Evolutionary conservation across 352 stramenopile species (phyloP), one percentile per base, ranked within the genome.

Genomic region (Vaucheria bursata): DNA sequence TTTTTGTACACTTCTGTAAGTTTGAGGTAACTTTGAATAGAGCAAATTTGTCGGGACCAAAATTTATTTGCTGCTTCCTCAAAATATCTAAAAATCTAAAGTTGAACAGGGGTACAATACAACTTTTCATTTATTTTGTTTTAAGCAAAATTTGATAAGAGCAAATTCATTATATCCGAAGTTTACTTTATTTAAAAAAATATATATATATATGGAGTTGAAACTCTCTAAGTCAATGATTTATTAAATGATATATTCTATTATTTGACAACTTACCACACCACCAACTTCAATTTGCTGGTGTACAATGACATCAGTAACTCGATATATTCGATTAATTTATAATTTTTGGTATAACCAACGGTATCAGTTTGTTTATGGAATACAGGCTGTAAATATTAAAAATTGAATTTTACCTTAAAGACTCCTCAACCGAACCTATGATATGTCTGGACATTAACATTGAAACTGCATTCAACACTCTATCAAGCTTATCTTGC

Each of bases 401-500:
- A n/a, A 81, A 37, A 0, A 70, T 71, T 25, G 90, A 85, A 52
- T 94, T 89, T 7, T 85, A 79, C 1, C 81, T 78, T 4, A 97
- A 85, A 0, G 91, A 96, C n/a, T 80, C 75, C 59, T 97, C 91
- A 12, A 93, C 88, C 0, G 88, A 92, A 32, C 88, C 87, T 31
- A 91, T 83, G n/a, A 97, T 83, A 40, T 83, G 94, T 0, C 88
- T 85, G 6, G 91, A 93, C 91, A 97, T 96, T 8, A 96, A 84
- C 8, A 94, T 90, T 0, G 90, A 85, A 6, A 89, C 88, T 12
- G 90, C 88, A 52, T 94, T 86, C 18, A 97, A 50, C 80, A 78
- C 84, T 35, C 91, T 88, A 53, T 36, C 75, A 7, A 77, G 40
- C 34, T 59, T 69, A 33, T 29, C 39, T 25, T 7, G 36, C 18